Base-by-base conservation (phyloP, 179 eudicot species). In the Gypsophila paniculata region DNA sequence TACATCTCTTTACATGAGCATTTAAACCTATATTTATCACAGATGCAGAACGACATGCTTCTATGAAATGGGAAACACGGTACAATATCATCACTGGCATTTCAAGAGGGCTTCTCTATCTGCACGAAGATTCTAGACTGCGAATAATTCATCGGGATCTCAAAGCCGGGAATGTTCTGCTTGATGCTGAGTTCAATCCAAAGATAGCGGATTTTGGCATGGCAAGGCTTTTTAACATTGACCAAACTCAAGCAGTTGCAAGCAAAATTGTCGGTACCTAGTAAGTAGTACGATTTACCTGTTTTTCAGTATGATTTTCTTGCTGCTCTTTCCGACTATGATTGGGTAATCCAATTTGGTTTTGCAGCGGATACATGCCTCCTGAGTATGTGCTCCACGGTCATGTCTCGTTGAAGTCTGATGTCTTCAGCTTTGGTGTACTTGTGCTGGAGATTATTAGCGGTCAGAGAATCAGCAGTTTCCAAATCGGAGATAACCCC, bases 401-500 rank as follows among this genome's bases (percentile, higher is more conserved):
- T 23, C 67, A 57, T 0, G 74, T 82, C 51, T 80, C 87, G 0
- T 61, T 77, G 19, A 82, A 82, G 68, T 82, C 74, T 0, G 87
- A 84, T 55, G 84, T 82, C 32, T 82, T 72, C 61, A 82, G 85
- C 74, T 85, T 81, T 71, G 89, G 89, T 51, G 85, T 83, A 14
- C 72, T 83, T 2, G 65, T 85, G 32, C 64, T 85, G 11, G 86
- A 85, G 75, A 85, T 81, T 18, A 38, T 85, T 4, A 79, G 83
- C 36, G 89, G 89, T 14, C 77, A 77, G 57, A 81, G 32, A 68
- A 85, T 79, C 52, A 80, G 62, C 19, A 22, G 52, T 12, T 53
- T 74, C 65, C 36, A 3, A 46, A 57, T 32, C 1, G 77, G 65
- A 18, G 85, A 83, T 0, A 44, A 75, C 49, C 44, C 52, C 3